Evolutionary conservation across 139 green algal species (phyloP).

Genomic region (Spirogloea muscicola): DNA sequence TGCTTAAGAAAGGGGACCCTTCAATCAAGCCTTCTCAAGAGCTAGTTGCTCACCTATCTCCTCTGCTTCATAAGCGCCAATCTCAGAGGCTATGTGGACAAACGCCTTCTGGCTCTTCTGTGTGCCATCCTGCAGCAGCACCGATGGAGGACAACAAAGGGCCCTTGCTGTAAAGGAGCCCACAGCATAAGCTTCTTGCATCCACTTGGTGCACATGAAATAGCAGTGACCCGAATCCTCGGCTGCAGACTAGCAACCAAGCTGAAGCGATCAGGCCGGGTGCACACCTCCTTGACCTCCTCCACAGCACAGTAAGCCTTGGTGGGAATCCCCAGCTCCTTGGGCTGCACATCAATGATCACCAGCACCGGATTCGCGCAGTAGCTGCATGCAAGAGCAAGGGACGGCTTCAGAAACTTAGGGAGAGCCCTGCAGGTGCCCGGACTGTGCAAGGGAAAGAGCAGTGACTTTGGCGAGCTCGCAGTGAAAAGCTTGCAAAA

Average conservation of each 20-base stretch:
- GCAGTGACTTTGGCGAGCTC: no score
- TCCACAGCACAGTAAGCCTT: slow-evolving; percentile 86
- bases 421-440: background rate
- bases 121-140: slow-evolving; percentile 74
- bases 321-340: slow-evolving; percentile 87
- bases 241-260: slow-evolving; percentile 3
- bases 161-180: background rate
- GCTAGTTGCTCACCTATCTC: slow-evolving; percentile 61
- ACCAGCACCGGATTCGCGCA: slow-evolving; percentile 80
- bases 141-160: background rate
- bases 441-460: background rate
- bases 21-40: no score
- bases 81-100: slow-evolving; percentile 86
- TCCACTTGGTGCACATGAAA: background rate
- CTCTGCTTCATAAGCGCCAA: slow-evolving; percentile 96
- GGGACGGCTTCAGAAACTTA: background rate
- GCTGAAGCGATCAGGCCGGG: background rate
- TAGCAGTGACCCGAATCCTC: no score
- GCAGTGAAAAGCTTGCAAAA: background rate
- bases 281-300: slow-evolving; percentile 65
- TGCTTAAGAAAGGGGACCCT: no score
- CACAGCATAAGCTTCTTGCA: background rate
- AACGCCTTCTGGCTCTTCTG: slow-evolving; percentile 81
- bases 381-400: slow-evolving; percentile 57
- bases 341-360: slow-evolving; percentile 95